These are phyloP conservation scores for Passiflora organensis DNA, from an alignment of 345 rosid species.

Conservation along the genomic window DNA sequence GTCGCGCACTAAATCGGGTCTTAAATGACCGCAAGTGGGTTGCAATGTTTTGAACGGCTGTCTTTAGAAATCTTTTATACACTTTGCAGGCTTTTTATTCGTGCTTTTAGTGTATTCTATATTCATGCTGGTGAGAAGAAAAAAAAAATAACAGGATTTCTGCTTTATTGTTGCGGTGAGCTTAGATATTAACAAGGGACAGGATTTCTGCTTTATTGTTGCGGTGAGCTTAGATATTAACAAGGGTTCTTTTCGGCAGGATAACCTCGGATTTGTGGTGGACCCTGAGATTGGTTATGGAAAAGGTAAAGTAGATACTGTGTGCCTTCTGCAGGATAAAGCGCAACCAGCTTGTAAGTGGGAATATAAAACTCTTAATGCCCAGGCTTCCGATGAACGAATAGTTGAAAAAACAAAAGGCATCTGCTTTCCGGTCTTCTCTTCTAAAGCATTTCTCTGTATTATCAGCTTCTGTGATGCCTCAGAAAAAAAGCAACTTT, in stretches of 20 bases:
- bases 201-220: too few species aligned
- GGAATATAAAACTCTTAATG: background rate
- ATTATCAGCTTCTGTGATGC: too few species aligned
- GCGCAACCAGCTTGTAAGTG: background rate
- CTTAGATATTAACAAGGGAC: too few species aligned
- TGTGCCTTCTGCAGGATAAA: background rate
- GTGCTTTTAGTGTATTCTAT: background rate
- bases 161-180: background rate
- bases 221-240: background rate
- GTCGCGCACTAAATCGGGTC: background rate
- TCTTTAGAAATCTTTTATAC: too few species aligned
- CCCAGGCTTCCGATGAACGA: too few species aligned
- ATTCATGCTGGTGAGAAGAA: background rate
- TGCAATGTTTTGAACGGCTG: background rate
- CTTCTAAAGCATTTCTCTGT: too few species aligned
- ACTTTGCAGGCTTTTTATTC: too few species aligned
- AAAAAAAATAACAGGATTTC: too few species aligned
- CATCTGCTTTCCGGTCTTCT: conserved; percentile 6
- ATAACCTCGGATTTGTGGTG: conserved; percentile 11
- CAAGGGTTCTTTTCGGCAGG: background rate
- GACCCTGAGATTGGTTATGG: background rate
- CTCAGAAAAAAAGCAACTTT: too few species aligned
- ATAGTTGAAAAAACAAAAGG: background rate
- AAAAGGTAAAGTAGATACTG: background rate
- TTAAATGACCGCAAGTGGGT: background rate